phyloP scores from a whole-genome alignment of 225 moss, liverwort and hornwort species.

The Antitrichia curtipendula region DNA sequence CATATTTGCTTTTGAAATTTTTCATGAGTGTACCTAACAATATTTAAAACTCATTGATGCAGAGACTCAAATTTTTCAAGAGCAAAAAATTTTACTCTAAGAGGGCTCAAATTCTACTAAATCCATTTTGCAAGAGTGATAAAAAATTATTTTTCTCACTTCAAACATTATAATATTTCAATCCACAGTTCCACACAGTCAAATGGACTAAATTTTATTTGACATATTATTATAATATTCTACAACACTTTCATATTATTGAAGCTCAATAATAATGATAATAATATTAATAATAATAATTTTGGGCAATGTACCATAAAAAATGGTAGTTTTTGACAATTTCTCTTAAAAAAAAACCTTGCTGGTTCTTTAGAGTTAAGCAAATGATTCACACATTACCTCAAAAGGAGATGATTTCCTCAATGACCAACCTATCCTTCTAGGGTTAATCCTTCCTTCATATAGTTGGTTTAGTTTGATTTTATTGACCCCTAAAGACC shows the following conservation, averaged over 20 bases:
- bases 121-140: fast-evolving
- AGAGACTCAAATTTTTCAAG: neutral
- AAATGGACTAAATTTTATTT: neutral
- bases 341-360: neutral
- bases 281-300: too few species aligned
- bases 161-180: neutral
- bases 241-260: neutral
- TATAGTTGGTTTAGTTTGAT: neutral
- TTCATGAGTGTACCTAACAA: neutral
- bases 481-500: too few species aligned
- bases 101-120: fast-evolving
- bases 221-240: neutral
- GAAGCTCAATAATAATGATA: too few species aligned
- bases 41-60: too few species aligned
- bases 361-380: fast-evolving
- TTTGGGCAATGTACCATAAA: neutral
- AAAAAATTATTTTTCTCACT: neutral
- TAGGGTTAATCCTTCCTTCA: too few species aligned
- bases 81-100: neutral
- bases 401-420: neutral
- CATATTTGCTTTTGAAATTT: neutral
- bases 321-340: neutral
- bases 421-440: neutral
- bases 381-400: neutral
- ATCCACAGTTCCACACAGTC: fast-evolving